Evolutionary conservation across 78 protist genomes (phyloP).

Genomic region (Tieghemostelium lacteum): DNA sequence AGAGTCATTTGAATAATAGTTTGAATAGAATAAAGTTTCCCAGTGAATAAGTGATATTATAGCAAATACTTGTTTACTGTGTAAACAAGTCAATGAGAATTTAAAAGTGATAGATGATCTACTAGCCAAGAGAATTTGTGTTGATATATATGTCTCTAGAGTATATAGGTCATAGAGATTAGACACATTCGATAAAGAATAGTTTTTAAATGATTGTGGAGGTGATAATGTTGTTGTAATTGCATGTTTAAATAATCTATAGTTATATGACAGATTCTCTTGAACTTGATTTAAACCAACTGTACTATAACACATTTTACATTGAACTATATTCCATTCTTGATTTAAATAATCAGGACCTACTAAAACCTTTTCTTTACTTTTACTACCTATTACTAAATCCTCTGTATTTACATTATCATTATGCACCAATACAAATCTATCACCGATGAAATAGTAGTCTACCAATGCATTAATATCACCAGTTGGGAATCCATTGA

Average conservation of each 20-base stretch:
- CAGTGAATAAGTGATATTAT: slow-evolving; percentile 24
- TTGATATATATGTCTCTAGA: slow-evolving; percentile 40
- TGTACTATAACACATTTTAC: slow-evolving; percentile 6
- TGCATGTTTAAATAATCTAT: slow-evolving; percentile 43
- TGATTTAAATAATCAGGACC: not conserved
- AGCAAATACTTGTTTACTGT: not conserved
- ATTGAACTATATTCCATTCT: not conserved
- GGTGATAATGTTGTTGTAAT: not conserved
- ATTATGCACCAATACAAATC: slow-evolving; percentile 21
- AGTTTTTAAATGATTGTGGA: not conserved
- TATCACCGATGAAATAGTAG: slow-evolving; percentile 45
- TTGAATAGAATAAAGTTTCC: slow-evolving; percentile 38
- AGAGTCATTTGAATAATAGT: not conserved
- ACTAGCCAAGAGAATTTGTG: slow-evolving; percentile 10
- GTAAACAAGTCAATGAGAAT: slow-evolving; percentile 2
- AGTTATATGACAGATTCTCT: not conserved
- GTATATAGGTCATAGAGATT: slow-evolving; percentile 21
- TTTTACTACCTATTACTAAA: not conserved
- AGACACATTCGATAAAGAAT: not conserved
- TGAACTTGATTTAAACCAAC: not conserved
- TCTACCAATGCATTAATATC: slow-evolving; percentile 18
- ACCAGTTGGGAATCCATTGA: slow-evolving; percentile 21
- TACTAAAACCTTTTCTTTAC: not conserved
- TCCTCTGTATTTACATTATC: slow-evolving; percentile 7
- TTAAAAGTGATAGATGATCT: slow-evolving; percentile 5